Conservation (phyloP, 2,329 filamentous ascomycete species). For the Moelleriella libera region DNA sequence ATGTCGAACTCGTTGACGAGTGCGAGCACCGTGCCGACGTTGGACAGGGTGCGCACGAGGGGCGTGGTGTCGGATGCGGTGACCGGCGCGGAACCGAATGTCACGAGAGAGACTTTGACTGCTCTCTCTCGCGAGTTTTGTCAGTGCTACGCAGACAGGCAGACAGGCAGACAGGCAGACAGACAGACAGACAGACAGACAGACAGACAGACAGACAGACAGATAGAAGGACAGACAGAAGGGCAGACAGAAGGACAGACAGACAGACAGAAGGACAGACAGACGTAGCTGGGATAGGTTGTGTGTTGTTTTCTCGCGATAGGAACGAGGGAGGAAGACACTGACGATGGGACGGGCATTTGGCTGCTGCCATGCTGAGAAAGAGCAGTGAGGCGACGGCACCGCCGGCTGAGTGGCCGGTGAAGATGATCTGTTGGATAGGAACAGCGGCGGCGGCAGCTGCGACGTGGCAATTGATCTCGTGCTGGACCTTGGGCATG, state of each 20-base stretch:
- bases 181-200: neutral
- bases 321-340: neutral
- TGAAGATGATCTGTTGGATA: conserved; percentile 7
- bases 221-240: too few relatives aligned
- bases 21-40: conserved; percentile 4
- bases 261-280: neutral
- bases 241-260: neutral
- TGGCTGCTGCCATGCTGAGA: neutral
- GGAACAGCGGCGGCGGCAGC: neutral
- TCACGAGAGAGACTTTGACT: conserved; percentile 6
- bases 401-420: conserved; percentile 11
- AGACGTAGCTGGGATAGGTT: neutral
- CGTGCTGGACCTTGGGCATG: conserved; percentile 3
- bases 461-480: neutral
- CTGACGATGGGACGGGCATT: conserved; percentile 1
- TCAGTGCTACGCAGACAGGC: neutral
- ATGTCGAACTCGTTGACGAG: conserved; percentile 11
- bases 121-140: neutral
- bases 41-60: neutral
- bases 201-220: neutral
- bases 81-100: conserved; percentile 10
- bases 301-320: neutral
- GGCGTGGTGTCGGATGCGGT: conserved; percentile 5
- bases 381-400: conserved; percentile 9
- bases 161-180: neutral